A percentile compares a stretch with the other conserved stretches of the same genome.
Evolutionary conservation across 2,329 filamentous ascomycete genomes (phyloP).

Genomic region (Ophiostoma himal-ulmi): DNA sequence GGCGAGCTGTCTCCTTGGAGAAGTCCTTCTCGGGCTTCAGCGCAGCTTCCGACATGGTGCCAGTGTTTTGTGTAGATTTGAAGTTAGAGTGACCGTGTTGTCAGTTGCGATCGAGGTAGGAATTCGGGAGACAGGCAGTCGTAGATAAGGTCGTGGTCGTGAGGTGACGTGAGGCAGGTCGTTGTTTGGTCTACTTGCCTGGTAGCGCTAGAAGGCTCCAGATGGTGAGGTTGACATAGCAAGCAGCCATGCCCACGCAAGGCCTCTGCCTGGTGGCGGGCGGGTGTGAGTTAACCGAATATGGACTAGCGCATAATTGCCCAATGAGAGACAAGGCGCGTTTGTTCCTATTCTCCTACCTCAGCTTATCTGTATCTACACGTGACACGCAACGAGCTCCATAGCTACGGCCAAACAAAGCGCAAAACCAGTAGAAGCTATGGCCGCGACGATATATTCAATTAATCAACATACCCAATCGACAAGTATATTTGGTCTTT

Average conservation of each 20-base stretch:
- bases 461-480: background rate
- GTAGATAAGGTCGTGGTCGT: background rate
- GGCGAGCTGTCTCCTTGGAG: constrained; percentile 89
- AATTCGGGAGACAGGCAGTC: background rate
- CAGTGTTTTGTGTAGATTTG: background rate
- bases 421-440: constrained; percentile 8
- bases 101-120: background rate
- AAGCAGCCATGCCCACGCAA: constrained; percentile 23
- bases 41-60: constrained; percentile 70
- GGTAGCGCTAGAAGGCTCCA: background rate
- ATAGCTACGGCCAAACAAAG: constrained; percentile 11
- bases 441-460: background rate
- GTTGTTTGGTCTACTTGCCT: background rate
- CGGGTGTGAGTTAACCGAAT: background rate
- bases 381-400: constrained; percentile 17
- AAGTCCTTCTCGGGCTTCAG: constrained; percentile 98
- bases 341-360: background rate
- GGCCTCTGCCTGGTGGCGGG: constrained; percentile 22
- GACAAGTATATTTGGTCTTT: background rate
- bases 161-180: background rate
- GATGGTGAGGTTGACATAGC: constrained; percentile 7
- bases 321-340: constrained; percentile 6
- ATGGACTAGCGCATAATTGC: background rate
- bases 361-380: background rate
- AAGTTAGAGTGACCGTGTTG: background rate